A percentile compares a stretch with the other conserved stretches of the same genome.
These are phyloP conservation scores for Vitis labrusca DNA, from an alignment of 164 flowering plant genomes.

Conservation along the genomic window DNA sequence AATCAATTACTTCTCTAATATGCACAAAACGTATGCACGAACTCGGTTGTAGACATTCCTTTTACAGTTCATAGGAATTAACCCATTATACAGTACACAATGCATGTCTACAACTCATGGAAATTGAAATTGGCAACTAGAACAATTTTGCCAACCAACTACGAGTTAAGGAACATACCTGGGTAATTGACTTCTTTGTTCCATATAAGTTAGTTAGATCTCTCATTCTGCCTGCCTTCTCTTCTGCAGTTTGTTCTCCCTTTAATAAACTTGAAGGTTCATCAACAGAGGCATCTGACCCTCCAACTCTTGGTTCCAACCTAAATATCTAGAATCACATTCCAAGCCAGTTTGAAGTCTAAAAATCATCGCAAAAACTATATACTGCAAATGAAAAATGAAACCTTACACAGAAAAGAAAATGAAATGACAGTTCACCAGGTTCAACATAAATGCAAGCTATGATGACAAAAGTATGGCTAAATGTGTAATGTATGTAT, in stretches of 20 bases:
- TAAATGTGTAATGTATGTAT: too few species aligned
- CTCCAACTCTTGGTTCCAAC: conserved; percentile 60
- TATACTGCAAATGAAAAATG: neutral
- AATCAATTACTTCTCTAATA: too few species aligned
- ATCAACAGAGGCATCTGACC: conserved; percentile 20
- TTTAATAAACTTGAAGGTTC: conserved; percentile 22
- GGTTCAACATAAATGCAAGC: too few species aligned
- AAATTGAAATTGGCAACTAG: too few species aligned
- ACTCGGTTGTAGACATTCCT: too few species aligned
- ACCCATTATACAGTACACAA: too few species aligned
- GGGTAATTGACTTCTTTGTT: conserved; percentile 40
- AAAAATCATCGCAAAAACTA: too few species aligned
- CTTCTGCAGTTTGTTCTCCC: conserved; percentile 30
- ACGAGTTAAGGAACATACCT: conserved; percentile 29
- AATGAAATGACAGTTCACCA: neutral
- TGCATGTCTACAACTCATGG: too few species aligned
- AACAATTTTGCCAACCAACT: too few species aligned
- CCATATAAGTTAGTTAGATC: conserved; percentile 40
- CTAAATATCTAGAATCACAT: conserved; percentile 60
- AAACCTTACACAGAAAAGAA: neutral
- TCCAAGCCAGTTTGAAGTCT: neutral
- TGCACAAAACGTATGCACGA: too few species aligned
- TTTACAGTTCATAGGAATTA: too few species aligned
- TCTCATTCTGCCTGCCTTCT: conserved; percentile 17
- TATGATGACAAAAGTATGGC: too few species aligned